A percentile compares a stretch with the other conserved stretches of the same genome.
Conservation (phyloP, 345 rosid genomes). For the Lumnitzera racemosa region DNA sequence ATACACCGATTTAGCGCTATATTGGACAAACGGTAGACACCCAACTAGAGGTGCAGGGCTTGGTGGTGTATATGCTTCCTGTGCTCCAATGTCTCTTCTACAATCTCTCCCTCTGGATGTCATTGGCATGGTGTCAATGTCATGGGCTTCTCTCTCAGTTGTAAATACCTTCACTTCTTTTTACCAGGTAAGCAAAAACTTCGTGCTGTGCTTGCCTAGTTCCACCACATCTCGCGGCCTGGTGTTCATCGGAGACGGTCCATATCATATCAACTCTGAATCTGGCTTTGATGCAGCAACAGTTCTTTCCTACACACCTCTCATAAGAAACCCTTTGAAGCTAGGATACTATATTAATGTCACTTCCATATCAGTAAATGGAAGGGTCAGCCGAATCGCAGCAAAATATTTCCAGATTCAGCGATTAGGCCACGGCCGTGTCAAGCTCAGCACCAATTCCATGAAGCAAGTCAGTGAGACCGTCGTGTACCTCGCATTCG, state of each 20-base stretch:
- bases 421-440: constrained; percentile 11
- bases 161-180: background rate
- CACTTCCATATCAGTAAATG: constrained; percentile 13
- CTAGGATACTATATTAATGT: constrained; percentile 20
- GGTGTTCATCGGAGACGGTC: constrained; percentile 13
- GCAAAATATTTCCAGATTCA: constrained; percentile 6
- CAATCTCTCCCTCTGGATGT: constrained; percentile 4
- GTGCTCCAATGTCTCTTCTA: background rate
- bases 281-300: constrained; percentile 4
- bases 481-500: too few relatives aligned
- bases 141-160: constrained; percentile 1
- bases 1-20: background rate
- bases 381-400: constrained; percentile 1
- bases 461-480: too few relatives aligned
- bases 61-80: background rate
- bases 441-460: constrained; percentile 14
- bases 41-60: background rate
- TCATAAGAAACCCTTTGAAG: constrained; percentile 10
- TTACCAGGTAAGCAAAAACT: background rate
- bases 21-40: constrained; percentile 1
- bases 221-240: constrained; percentile 8
- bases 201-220: constrained; percentile 15
- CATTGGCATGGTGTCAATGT: background rate
- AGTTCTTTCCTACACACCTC: constrained; percentile 15
- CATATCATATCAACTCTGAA: constrained; percentile 10